These are phyloP conservation scores for Penicillium paneum DNA, from an alignment of 2,329 filamentous ascomycete species.

Conservation along the genomic window DNA sequence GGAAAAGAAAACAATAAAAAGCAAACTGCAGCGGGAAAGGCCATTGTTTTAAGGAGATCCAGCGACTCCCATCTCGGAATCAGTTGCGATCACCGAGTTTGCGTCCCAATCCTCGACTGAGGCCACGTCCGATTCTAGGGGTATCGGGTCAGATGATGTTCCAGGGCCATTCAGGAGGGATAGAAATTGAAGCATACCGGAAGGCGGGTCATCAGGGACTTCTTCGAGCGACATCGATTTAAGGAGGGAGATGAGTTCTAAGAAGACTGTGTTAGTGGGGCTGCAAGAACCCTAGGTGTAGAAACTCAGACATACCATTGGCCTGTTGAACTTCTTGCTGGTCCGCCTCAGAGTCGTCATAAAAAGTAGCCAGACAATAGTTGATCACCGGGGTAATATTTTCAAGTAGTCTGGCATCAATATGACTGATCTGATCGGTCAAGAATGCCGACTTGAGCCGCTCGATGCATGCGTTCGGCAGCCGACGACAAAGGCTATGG, in stretches of 20 bases:
- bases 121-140: slow-evolving; percentile 40
- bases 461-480: slow-evolving; percentile 33
- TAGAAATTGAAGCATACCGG: slow-evolving; percentile 33
- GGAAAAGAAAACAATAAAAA: neutral
- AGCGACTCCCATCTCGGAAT: slow-evolving; percentile 40
- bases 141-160: slow-evolving; percentile 2
- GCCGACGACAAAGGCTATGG: slow-evolving; percentile 30
- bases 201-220: slow-evolving; percentile 39
- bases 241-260: slow-evolving; percentile 33
- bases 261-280: neutral
- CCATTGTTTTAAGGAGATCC: slow-evolving; percentile 32
- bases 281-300: neutral
- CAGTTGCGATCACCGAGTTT: slow-evolving; percentile 40
- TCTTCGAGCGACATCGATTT: slow-evolving; percentile 38
- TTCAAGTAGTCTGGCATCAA: slow-evolving; percentile 38
- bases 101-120: slow-evolving; percentile 45
- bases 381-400: slow-evolving; percentile 38
- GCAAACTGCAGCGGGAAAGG: neutral
- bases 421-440: slow-evolving; percentile 20
- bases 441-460: slow-evolving; percentile 35
- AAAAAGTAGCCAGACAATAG: slow-evolving; percentile 41
- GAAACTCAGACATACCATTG: slow-evolving; percentile 30
- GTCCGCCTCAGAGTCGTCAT: slow-evolving; percentile 36
- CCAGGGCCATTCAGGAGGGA: neutral
- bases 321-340: slow-evolving; percentile 32